Conservation (phyloP, 441 rosid species). For the Lepidium campestre region DNA sequence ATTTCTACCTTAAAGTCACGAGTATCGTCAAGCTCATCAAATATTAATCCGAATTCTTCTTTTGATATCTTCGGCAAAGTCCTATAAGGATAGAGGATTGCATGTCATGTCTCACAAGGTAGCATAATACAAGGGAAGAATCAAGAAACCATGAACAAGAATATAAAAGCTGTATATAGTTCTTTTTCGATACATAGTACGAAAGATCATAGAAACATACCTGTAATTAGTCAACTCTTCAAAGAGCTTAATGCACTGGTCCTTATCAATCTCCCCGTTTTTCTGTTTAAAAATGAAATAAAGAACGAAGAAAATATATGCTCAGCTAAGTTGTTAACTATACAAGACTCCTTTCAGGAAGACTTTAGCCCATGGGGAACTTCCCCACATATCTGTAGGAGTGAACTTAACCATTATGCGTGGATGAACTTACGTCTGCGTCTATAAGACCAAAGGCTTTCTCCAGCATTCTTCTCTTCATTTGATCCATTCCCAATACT, state of each 20-base stretch:
- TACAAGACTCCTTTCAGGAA: slow-evolving; percentile 3
- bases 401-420: background rate
- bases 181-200: background rate
- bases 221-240: slow-evolving; percentile 82
- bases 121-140: background rate
- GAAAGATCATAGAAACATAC: slow-evolving; percentile 31
- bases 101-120: slow-evolving; percentile 1
- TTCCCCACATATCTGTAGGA: background rate
- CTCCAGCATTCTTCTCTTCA: slow-evolving; percentile 56
- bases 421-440: slow-evolving; percentile 50
- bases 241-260: slow-evolving; percentile 76
- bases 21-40: slow-evolving; percentile 87
- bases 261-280: slow-evolving; percentile 52
- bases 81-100: slow-evolving; percentile 36
- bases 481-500: slow-evolving; percentile 71
- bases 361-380: background rate
- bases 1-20: slow-evolving; percentile 79
- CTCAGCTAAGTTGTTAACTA: slow-evolving; percentile 9
- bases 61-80: slow-evolving; percentile 78
- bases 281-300: slow-evolving; percentile 41
- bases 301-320: slow-evolving; percentile 7
- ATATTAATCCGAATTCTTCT: slow-evolving; percentile 86
- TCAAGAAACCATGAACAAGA: slow-evolving; percentile 7
- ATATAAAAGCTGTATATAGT: background rate
- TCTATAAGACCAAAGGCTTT: slow-evolving; percentile 87